Conservation (phyloP, 306 rosid genomes). For the Dalbergia cultrata region DNA sequence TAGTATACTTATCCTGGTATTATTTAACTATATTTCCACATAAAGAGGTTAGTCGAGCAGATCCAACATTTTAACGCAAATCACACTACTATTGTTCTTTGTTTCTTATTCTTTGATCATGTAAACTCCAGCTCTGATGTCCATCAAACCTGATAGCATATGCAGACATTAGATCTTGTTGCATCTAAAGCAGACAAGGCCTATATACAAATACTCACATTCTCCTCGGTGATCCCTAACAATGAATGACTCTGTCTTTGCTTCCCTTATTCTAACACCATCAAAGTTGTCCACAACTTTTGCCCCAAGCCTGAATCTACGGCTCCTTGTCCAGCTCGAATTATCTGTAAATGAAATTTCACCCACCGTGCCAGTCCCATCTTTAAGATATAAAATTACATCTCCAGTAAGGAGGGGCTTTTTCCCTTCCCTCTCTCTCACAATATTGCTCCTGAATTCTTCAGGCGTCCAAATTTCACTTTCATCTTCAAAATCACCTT, state of each 20-base stretch:
- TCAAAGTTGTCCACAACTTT: constrained; percentile 77
- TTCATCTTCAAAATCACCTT: constrained; percentile 98
- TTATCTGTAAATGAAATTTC: constrained; percentile 96
- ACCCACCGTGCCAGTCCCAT: constrained; percentile 75
- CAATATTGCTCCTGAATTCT: constrained; percentile 90
- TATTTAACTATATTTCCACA: constrained; percentile 13
- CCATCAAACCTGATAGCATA: constrained; percentile 28
- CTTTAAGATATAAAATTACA: constrained; percentile 74
- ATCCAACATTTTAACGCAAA: background rate
- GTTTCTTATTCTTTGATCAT: background rate
- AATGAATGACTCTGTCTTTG: constrained; percentile 87
- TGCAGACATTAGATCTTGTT: constrained; percentile 35
- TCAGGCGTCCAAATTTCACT: constrained; percentile 78
- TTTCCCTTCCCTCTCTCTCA: constrained; percentile 94
- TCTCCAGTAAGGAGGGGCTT: constrained; percentile 97
- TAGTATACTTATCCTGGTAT: background rate
- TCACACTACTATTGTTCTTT: background rate
- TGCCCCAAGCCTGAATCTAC: constrained; percentile 93
- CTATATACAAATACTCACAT: constrained; percentile 70
- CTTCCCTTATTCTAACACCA: constrained; percentile 80
- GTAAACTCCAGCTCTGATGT: constrained; percentile 4
- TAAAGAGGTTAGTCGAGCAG: background rate
- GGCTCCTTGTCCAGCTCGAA: constrained; percentile 99
- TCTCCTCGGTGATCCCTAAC: constrained; percentile 99
- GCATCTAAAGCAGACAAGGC: constrained; percentile 40